phyloP scores from a whole-genome alignment of 2,329 filamentous ascomycete genomes.

The Phyllachora maydis region DNA sequence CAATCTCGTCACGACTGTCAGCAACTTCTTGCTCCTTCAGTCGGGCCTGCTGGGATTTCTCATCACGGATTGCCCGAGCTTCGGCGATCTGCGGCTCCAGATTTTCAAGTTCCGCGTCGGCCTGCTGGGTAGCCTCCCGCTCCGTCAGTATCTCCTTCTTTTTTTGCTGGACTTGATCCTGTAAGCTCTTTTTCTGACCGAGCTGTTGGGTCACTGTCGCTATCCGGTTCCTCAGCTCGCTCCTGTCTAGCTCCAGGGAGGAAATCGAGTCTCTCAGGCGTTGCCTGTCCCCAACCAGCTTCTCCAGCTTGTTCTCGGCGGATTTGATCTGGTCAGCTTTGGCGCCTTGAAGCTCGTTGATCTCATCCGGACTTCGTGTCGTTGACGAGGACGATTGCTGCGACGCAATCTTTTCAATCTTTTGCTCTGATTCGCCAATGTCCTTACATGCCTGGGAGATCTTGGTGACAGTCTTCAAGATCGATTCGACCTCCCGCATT shows the following conservation, averaged over 20 bases:
- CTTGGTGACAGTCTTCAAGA: constrained; percentile 54
- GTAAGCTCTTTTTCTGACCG: constrained; percentile 58
- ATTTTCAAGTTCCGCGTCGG: constrained; percentile 53
- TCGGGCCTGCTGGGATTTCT: constrained; percentile 50
- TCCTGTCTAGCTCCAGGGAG: constrained; percentile 54
- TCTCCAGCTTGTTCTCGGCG: constrained; percentile 41
- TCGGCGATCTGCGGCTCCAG: constrained; percentile 58
- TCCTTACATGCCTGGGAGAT: constrained; percentile 57
- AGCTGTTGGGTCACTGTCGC: constrained; percentile 51
- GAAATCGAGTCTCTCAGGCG: constrained; percentile 47
- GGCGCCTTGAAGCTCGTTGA: constrained; percentile 53
- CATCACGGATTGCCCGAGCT: constrained; percentile 57
- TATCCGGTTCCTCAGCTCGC: constrained; percentile 55
- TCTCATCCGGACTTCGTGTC: constrained; percentile 58
- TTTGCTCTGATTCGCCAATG: constrained; percentile 44
- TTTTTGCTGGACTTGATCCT: constrained; percentile 51
- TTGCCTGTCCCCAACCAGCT: constrained; percentile 50
- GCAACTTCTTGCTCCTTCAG: constrained; percentile 54
- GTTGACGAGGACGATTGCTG: constrained; percentile 46
- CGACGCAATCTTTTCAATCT: constrained; percentile 54
- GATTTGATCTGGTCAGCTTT: constrained; percentile 46
- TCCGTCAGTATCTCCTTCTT: constrained; percentile 48
- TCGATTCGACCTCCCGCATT: constrained; percentile 34
- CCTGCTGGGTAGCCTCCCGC: constrained; percentile 44
- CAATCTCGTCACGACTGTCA: constrained; percentile 51